A percentile compares a stretch with the other conserved stretches of the same genome.
Evolutionary conservation across 768 basidiomycete genomes (phyloP).

Genomic region (Guyanaporus albipodus): DNA sequence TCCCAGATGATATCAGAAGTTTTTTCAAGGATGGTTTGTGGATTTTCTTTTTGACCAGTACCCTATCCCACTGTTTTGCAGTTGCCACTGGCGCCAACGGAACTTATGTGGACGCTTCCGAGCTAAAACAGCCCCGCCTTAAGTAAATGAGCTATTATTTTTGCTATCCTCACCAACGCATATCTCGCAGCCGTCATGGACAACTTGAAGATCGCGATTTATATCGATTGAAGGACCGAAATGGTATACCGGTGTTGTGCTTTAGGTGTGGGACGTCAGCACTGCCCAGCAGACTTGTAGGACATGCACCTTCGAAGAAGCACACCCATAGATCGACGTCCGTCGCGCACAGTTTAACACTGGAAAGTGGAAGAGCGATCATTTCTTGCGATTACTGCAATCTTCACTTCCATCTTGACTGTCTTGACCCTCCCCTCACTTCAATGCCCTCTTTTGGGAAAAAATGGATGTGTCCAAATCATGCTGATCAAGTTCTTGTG

Average conservation of each 20-base stretch:
- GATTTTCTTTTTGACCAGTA: slow-evolving; percentile 5
- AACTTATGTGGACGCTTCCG: slow-evolving; percentile 76
- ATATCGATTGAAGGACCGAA: slow-evolving; percentile 80
- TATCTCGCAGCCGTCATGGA: slow-evolving; percentile 63
- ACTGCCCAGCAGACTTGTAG: slow-evolving; percentile 51
- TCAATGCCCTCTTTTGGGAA: slow-evolving; percentile 80
- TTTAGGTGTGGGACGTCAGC: slow-evolving; percentile 86
- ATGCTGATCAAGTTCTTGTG: slow-evolving; percentile 83
- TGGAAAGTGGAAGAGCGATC: slow-evolving; percentile 68
- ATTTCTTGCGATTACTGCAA: slow-evolving; percentile 94
- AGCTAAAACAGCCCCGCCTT: slow-evolving; percentile 69
- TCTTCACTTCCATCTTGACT: slow-evolving; percentile 96
- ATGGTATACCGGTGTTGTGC: slow-evolving; percentile 80
- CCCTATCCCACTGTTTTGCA: slow-evolving; percentile 33
- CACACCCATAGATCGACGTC: slow-evolving; percentile 49
- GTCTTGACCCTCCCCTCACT: slow-evolving; percentile 85
- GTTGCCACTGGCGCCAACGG: slow-evolving; percentile 79
- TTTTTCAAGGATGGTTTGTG: slow-evolving; percentile 85
- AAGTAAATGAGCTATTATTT: slow-evolving; percentile 57
- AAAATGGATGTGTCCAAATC: slow-evolving; percentile 99
- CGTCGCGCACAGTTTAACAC: slow-evolving; percentile 34
- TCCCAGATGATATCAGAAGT: slow-evolving; percentile 78
- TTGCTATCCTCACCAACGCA: slow-evolving; percentile 1
- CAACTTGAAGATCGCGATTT: slow-evolving; percentile 91
- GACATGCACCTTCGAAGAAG: slow-evolving; percentile 51